Base-by-base conservation (phyloP, 2,329 filamentous ascomycete species). In the Hymenoscyphus fraxineus region DNA sequence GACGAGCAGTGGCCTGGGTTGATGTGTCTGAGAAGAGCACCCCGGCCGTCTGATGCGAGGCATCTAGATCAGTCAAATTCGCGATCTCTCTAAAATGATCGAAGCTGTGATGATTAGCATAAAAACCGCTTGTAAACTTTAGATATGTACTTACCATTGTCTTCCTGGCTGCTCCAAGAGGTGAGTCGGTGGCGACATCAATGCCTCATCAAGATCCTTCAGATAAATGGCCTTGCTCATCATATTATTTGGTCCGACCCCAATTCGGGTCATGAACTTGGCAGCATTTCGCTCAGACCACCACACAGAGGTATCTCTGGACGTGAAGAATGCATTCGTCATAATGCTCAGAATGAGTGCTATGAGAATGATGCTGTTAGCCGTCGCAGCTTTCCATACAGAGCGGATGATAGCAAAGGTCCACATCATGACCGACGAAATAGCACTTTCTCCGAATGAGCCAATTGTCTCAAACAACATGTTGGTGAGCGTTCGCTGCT, bases 151-250 rank as follows among this genome's bases (percentile, higher is more conserved):
- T 70, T 73, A 82, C 80, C 82, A 84, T 69, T 77, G 83, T 64
- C 84, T 86, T 41, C 80, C 81, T 15, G 75, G 16, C 5, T 65
- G 61, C 58, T 60, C 66, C 16, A 57, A 47, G 2, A 71, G 35
- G 13, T 67, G 66, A 9, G 64, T 65, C 3, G 70, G 67, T n/a
- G 69, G 58, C 40, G 71, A 72, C 6, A 67, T 71, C 12, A 76
- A 66, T 27, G 85, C 86, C 67, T 90, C 85, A 65, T 93, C 88
- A 59, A 98, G 81, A 75, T 98, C 94, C 60, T 82, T 83, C 63
- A 97, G 78, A 74, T 95, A 97, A 32, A 99, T 86, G 9, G 91
- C 87, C 76, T 89, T 92, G 77, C 89, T 91, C 91, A 97, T 94
- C 67, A 89, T 84, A 22, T 83, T 77, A 70, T 96, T 90, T 7